Evolutionary conservation across 1,139 yeast genomes (phyloP).

Genomic region (Hemisphaericaspora xylanilytica): DNA sequence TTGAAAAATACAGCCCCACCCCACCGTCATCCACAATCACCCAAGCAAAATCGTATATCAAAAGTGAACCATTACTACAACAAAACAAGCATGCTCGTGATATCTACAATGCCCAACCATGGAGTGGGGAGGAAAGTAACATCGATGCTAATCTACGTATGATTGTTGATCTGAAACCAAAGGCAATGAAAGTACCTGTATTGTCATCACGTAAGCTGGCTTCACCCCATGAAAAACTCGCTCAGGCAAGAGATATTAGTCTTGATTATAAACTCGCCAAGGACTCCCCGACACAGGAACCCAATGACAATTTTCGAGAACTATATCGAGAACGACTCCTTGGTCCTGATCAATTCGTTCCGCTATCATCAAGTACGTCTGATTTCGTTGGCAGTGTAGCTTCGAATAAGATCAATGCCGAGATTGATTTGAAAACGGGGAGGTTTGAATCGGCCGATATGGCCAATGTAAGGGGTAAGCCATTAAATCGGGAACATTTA

Average conservation of each 20-base stretch:
- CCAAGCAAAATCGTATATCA: constrained; percentile 21
- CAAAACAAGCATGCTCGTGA: constrained; percentile 50
- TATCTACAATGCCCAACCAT: constrained; percentile 48
- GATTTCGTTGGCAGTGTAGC: constrained; percentile 63
- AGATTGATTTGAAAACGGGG: constrained; percentile 59
- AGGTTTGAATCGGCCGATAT: constrained; percentile 52
- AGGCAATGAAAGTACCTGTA: constrained; percentile 34
- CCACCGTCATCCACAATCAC: constrained; percentile 2
- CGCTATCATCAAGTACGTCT: constrained; percentile 34
- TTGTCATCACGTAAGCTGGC: constrained; percentile 14
- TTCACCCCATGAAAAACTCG: constrained; percentile 41
- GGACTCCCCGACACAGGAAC: constrained; percentile 15
- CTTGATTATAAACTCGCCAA: constrained; percentile 60
- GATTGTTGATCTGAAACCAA: constrained; percentile 58
- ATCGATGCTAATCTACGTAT: constrained; percentile 57
- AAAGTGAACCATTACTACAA: constrained; percentile 29
- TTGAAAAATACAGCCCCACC: constrained; percentile 12
- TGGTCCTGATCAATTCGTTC: constrained; percentile 54
- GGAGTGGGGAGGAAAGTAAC: constrained; percentile 64
- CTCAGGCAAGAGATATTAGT: constrained; percentile 61
- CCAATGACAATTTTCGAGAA: constrained; percentile 58
- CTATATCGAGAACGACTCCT: constrained; percentile 61
- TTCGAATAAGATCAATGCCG: constrained; percentile 70
- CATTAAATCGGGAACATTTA: constrained; percentile 55
- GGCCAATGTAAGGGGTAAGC: constrained; percentile 57